Conservation (phyloP, 1,284 basidiomycete species). For the Leccinum angustisporum region DNA sequence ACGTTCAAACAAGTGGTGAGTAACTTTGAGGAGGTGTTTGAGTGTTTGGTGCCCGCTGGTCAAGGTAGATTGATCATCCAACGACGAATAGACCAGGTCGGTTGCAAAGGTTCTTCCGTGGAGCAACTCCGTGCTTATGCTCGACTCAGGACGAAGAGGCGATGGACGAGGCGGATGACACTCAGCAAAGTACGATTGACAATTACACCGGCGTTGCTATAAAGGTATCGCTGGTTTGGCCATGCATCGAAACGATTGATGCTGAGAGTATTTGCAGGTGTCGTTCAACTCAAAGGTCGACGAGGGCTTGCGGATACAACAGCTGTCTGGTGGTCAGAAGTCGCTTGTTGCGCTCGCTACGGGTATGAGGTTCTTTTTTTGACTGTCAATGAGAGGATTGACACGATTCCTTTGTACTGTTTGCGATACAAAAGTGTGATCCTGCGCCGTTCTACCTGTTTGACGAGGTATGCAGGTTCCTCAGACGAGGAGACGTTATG, state of each 20-base stretch:
- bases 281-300: slow-evolving; percentile 99
- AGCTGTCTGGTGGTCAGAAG: slow-evolving; percentile 97
- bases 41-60: slow-evolving; percentile 94
- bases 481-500: not conserved
- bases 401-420: slow-evolving; percentile 54
- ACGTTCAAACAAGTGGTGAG: slow-evolving; percentile 98
- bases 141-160: slow-evolving; percentile 64
- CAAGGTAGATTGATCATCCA: slow-evolving; percentile 91
- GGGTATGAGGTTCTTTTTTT: slow-evolving; percentile 44
- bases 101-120: slow-evolving; percentile 19
- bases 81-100: slow-evolving; percentile 79
- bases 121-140: not conserved
- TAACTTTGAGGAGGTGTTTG: slow-evolving; percentile 97
- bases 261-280: slow-evolving; percentile 51
- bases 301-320: slow-evolving; percentile 94
- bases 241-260: not conserved
- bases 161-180: slow-evolving; percentile 65
- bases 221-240: slow-evolving; percentile 48
- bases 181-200: slow-evolving; percentile 78
- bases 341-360: slow-evolving; percentile 95
- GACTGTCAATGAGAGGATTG: not conserved
- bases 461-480: slow-evolving; percentile 69
- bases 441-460: slow-evolving; percentile 99
- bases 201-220: slow-evolving; percentile 98
- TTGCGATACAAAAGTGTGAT: slow-evolving; percentile 99